phyloP scores from a whole-genome alignment of 192 early-diverging fungal species.

The Coemansia sp. region DNA sequence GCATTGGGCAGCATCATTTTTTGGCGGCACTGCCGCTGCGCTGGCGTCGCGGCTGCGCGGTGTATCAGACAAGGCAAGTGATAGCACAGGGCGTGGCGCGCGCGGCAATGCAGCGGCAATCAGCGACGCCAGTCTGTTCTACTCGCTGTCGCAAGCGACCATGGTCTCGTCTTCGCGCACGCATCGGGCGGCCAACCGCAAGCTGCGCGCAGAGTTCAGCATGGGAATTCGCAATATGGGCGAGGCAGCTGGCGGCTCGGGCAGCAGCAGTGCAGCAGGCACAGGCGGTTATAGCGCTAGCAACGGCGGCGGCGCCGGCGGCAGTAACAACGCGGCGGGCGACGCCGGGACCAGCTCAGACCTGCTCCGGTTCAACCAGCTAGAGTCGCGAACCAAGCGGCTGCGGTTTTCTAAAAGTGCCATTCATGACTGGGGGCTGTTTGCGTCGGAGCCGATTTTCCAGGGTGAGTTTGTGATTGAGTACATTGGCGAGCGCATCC shows the following conservation, averaged over 20 bases:
- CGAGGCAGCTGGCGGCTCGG: constrained; percentile 13
- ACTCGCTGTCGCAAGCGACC: constrained; percentile 39
- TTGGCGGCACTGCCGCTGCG: constrained; percentile 45
- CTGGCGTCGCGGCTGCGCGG: constrained; percentile 49
- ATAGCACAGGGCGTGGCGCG: constrained; percentile 1
- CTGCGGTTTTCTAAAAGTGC: constrained; percentile 87
- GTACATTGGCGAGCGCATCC: constrained; percentile 96
- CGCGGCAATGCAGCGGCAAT: constrained; percentile 4
- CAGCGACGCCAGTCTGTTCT: constrained; percentile 26
- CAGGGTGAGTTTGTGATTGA: constrained; percentile 96
- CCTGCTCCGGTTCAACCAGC: constrained; percentile 85
- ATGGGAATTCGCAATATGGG: constrained; percentile 59
- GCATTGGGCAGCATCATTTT: constrained; percentile 51
- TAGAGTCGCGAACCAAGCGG: constrained; percentile 86
- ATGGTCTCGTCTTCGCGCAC: constrained; percentile 59
- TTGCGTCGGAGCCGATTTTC: constrained; percentile 91
- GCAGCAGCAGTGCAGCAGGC: constrained; percentile 6
- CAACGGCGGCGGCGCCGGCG: not conserved
- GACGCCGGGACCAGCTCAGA: constrained; percentile 54
- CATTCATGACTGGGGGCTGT: constrained; percentile 99
- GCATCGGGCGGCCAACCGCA: constrained; percentile 65
- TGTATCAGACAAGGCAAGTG: constrained; percentile 9
- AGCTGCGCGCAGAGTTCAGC: constrained; percentile 53
- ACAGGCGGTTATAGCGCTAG: constrained; percentile 3
- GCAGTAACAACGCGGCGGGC: not conserved